A percentile compares a stretch with the other conserved stretches of the same genome.
phyloP scores from a whole-genome alignment of 2,329 filamentous ascomycete genomes.

The Epichloe sp. region DNA sequence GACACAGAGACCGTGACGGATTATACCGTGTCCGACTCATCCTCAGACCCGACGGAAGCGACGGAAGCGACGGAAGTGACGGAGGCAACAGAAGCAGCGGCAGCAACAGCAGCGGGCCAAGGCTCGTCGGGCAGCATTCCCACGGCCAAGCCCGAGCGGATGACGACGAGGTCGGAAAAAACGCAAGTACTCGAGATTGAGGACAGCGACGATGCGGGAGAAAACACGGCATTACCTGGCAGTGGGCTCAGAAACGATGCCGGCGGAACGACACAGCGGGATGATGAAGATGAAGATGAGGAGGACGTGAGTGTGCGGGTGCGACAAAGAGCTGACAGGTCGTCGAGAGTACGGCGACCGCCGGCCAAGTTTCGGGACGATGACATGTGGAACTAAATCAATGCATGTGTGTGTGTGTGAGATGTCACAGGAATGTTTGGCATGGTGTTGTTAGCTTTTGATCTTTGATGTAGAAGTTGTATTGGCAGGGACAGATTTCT shows the following conservation, averaged over 20 bases:
- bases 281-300: conserved; percentile 10
- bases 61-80: too few relatives aligned
- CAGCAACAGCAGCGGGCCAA: not conserved
- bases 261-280: conserved; percentile 2
- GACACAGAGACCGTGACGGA: too few relatives aligned
- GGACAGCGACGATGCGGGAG: conserved; percentile 15
- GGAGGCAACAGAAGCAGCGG: not conserved
- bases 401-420: not conserved
- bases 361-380: conserved; percentile 25
- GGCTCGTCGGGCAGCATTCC: not conserved
- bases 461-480: too few relatives aligned
- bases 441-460: too few relatives aligned
- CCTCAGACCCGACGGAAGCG: too few relatives aligned
- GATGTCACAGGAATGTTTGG: not conserved
- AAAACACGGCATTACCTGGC: not conserved
- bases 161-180: not conserved
- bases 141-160: conserved; percentile 1
- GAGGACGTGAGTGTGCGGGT: conserved; percentile 20
- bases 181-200: conserved; percentile 14
- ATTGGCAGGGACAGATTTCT: not conserved
- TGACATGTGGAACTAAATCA: conserved; percentile 13
- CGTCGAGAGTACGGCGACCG: conserved; percentile 18
- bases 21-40: too few relatives aligned
- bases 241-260: not conserved
- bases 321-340: conserved; percentile 14